A percentile compares a stretch with the other conserved stretches of the same genome.
phyloP scores from a whole-genome alignment of 176 grass and related monocot genomes.

The Oryza rufipogon region DNA sequence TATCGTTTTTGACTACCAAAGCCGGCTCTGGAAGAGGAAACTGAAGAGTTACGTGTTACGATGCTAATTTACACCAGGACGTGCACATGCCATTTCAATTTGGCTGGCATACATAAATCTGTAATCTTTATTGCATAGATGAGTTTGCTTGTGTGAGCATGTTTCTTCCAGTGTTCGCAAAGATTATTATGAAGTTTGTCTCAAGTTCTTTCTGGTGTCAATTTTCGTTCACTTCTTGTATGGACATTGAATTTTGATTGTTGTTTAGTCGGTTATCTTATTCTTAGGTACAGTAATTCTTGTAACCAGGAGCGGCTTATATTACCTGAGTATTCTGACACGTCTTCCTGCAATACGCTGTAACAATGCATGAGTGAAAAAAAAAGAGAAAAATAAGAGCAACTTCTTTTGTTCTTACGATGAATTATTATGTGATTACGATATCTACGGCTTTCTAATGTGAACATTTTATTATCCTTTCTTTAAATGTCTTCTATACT shows the following conservation, averaged over 20 bases:
- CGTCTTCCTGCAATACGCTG: conserved; percentile 30
- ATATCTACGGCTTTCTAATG: neutral
- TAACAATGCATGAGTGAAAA: conserved; percentile 14
- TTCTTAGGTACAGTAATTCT: conserved; percentile 40
- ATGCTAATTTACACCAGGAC: conserved; percentile 41
- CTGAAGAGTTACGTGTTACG: conserved; percentile 8
- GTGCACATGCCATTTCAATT: conserved; percentile 27
- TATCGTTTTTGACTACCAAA: conserved; percentile 15
- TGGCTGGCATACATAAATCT: conserved; percentile 43
- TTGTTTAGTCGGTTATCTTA: conserved; percentile 30
- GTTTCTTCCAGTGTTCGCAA: conserved; percentile 13
- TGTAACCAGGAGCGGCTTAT: conserved; percentile 45
- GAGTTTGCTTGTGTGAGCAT: conserved; percentile 30
- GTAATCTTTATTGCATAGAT: conserved; percentile 34
- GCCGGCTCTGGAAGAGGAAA: conserved; percentile 27
- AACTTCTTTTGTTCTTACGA: conserved; percentile 10
- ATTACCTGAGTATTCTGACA: neutral
- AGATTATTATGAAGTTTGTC: conserved; percentile 22
- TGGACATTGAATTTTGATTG: conserved; percentile 28
- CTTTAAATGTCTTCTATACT: neutral
- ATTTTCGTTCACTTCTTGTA: conserved; percentile 33
- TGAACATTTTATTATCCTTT: neutral
- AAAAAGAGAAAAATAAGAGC: neutral
- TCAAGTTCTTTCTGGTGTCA: neutral
- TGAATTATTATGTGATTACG: neutral